phyloP scores from a whole-genome alignment of 257 asterid genomes.

The Ilex aquifolium region DNA sequence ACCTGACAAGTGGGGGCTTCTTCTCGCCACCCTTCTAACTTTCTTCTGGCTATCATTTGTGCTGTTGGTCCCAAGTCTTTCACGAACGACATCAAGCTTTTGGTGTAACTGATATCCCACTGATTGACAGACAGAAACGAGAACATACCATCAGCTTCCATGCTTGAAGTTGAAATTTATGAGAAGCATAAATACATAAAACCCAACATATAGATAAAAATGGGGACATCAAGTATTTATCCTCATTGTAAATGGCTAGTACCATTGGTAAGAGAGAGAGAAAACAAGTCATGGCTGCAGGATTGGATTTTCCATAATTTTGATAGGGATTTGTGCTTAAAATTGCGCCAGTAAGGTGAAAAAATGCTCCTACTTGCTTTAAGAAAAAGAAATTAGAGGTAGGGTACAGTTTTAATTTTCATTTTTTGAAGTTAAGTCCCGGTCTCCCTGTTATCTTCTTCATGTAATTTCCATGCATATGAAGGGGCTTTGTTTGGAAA shows the following conservation, averaged over 20 bases:
- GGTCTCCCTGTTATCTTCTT: too few relatives aligned
- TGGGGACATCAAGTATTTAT: too few relatives aligned
- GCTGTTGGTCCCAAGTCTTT: slow-evolving; percentile 73
- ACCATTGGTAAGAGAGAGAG: too few relatives aligned
- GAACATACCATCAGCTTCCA: not conserved
- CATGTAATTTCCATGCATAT: too few relatives aligned
- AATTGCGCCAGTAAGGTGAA: too few relatives aligned
- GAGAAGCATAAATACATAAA: not conserved
- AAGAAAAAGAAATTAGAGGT: not conserved
- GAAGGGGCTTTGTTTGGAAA: too few relatives aligned
- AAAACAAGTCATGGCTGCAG: too few relatives aligned
- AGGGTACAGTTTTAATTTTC: not conserved
- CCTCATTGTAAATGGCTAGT: too few relatives aligned
- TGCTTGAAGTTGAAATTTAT: not conserved
- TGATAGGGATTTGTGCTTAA: too few relatives aligned
- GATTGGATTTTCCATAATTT: too few relatives aligned
- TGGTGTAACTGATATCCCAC: slow-evolving; percentile 39
- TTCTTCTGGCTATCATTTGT: slow-evolving; percentile 45
- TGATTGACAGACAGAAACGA: slow-evolving; percentile 24
- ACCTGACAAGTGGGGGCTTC: not conserved
- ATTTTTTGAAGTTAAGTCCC: too few relatives aligned
- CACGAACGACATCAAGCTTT: slow-evolving; percentile 50
- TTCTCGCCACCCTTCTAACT: slow-evolving; percentile 28
- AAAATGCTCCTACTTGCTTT: not conserved
- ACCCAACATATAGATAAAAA: too few relatives aligned